Conservation (phyloP, 2,329 filamentous ascomycete species). For the Drechslera avenae region DNA sequence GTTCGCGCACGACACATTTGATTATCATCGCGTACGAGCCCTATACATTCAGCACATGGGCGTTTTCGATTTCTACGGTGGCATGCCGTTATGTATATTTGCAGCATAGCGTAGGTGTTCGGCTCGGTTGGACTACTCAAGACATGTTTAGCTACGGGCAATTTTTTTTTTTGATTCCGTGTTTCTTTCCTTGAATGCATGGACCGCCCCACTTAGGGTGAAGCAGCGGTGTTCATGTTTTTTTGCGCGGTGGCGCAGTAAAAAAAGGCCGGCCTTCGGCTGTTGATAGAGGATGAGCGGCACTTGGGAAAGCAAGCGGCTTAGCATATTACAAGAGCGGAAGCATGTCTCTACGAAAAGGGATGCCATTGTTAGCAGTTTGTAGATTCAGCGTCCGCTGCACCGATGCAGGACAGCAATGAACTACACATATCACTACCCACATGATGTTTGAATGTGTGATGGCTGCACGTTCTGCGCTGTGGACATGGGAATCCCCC, state of each 20-base stretch:
- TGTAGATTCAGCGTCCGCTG: conserved; percentile 9
- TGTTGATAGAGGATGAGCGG: conserved; percentile 25
- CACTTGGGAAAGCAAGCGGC: conserved; percentile 22
- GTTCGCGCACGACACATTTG: conserved; percentile 3
- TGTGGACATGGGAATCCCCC: too few species aligned
- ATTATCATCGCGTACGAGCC: conserved; percentile 2
- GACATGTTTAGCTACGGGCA: conserved; percentile 23
- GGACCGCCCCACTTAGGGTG: conserved; percentile 13
- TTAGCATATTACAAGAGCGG: conserved; percentile 9
- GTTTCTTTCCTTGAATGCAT: conserved; percentile 32
- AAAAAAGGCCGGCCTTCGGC: conserved; percentile 17
- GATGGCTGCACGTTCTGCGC: not conserved
- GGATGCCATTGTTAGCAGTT: conserved; percentile 11
- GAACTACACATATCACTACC: not conserved
- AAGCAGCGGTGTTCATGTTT: conserved; percentile 23
- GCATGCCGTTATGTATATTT: conserved; percentile 28
- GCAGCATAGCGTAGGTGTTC: conserved; percentile 47
- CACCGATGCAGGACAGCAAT: conserved; percentile 10
- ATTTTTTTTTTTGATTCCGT: conserved; percentile 18
- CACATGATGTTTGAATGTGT: not conserved
- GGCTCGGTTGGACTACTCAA: conserved; percentile 30
- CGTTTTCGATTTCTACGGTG: conserved; percentile 29
- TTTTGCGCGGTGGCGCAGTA: conserved; percentile 26
- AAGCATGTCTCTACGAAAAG: conserved; percentile 13
- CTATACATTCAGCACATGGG: conserved; percentile 23